Base-by-base conservation (phyloP, 2,329 filamentous ascomycete genomes). In the Sporothrix pallida region DNA sequence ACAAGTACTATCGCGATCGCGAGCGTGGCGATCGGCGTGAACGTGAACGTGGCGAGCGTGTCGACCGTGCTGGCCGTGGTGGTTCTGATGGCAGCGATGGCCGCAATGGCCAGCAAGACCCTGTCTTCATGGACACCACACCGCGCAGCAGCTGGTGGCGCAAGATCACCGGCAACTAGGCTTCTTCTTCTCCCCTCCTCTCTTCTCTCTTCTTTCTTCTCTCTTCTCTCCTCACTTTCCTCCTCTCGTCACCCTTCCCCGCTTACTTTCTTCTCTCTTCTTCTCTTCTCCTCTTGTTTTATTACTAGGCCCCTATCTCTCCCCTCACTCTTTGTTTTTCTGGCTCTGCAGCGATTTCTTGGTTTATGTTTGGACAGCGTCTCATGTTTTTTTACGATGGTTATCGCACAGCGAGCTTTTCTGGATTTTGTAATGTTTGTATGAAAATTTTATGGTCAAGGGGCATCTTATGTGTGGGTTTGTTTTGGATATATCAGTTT, bases 61-160 rank as follows among this genome's bases (percentile, higher is more conserved):
- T 23, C 78, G 67, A 37, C 7, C 31, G 31, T 37, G 4, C 10
- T 20, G 68, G 60, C 15, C 73, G 73, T 8, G 72, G 72, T 48
- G 80, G 77, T 2, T 80, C 80, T 1, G 80, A 80, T 60, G 79
- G 78, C 77, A 80, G 79, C 73, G 79, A 80, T 42, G 84, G 75
- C 1, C 81, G 83, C 37, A 82, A 83, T 63, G 81, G 80, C 62
- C 81, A 81, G 26, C 83, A 84, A 23, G 80, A 81, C 56, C 82
- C 83, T 23, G 78, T 82, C 26, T 83, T 84, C 70, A 82, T 83
- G 75, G 86, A 87, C 72, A 76, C 82, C 12, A 82, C 86, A 13
- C 87, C 87, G 23, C 82, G 86, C 73, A 87, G 85, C 75, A 88
- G 87, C 76, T 89, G 88, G 87, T 90, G 88, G 88, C 87, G 82